Evolutionary conservation across 2,329 filamentous ascomycete genomes (phyloP).

Genomic region (Aspergillus piperis): DNA sequence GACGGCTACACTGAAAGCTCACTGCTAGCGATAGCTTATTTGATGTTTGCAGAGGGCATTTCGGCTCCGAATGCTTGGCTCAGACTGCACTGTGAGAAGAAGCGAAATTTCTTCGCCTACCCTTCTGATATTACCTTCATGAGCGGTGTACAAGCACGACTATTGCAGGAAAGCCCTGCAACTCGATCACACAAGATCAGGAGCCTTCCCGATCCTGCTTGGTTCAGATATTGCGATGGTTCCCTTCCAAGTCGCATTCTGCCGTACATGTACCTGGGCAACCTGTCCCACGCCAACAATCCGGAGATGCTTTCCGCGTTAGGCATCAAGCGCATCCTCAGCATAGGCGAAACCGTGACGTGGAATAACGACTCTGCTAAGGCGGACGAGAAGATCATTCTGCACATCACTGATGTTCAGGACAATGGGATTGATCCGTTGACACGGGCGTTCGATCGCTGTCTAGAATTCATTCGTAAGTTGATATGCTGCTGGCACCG

Average conservation of each 20-base stretch:
- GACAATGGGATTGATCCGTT: constrained; percentile 96
- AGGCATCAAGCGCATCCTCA: constrained; percentile 84
- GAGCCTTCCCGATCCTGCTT: constrained; percentile 61
- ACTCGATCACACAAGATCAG: constrained; percentile 27
- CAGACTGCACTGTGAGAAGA: constrained; percentile 73
- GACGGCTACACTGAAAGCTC: constrained; percentile 97
- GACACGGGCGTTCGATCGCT: constrained; percentile 80
- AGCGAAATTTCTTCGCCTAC: constrained; percentile 95
- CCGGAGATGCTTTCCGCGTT: constrained; percentile 75
- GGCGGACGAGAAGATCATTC: constrained; percentile 77
- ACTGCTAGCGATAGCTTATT: constrained; percentile 85
- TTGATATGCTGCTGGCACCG: constrained; percentile 18
- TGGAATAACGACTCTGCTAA: constrained; percentile 71
- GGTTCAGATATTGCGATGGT: constrained; percentile 83
- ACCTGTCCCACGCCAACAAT: constrained; percentile 91
- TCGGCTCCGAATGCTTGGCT: constrained; percentile 86
- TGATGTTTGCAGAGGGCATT: constrained; percentile 83
- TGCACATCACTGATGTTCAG: constrained; percentile 82
- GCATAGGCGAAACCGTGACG: constrained; percentile 82
- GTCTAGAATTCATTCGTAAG: constrained; percentile 89
- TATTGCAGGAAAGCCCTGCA: constrained; percentile 59
- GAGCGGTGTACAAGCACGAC: constrained; percentile 71
- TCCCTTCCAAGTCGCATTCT: constrained; percentile 86
- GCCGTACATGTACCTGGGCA: constrained; percentile 95
- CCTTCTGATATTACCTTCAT: constrained; percentile 83